Base-by-base conservation (phyloP, 73 alveolate species). In the Stentor coeruleus region DNA sequence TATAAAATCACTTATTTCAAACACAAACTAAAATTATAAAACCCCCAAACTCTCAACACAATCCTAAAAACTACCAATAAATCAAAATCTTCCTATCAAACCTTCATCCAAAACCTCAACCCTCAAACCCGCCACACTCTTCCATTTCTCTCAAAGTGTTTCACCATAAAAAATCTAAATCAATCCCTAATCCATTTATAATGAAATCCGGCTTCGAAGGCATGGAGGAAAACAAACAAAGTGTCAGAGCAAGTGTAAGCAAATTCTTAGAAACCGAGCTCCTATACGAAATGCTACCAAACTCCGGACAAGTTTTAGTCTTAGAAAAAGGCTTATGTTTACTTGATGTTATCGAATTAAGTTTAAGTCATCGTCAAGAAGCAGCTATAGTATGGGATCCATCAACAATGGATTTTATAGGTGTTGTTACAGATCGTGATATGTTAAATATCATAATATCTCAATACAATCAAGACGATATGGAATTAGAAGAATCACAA, bases 391-490 rank as follows among this genome's bases (percentile, higher is more conserved):
- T 66, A 26, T 66, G 79, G 37, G 79, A 66, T 33, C 79, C 79
- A 20, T 20, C 20, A 20, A 66, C 11, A 37, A 20, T 66, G 79
- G 37, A 66, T 2, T 66, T 66, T 40, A 31, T 66, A 20, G 79
- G 79, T 28, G 79, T 66, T 26, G 79, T 66, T 37, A 66, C 79
- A 20, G 79, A 66, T 40, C 36, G 79, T 26, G 79, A 66, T 33
- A 20, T 66, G 37, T 66, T 66, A 66, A 31, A 66, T 11, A 66
- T 66, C 36, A 66, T 66, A 1, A 66, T 66, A 14, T 66, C 79
- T 33, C 79, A 66, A 66, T 66, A 66, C 79, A 66, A 31, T 33
- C 40, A 66, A 66, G 79, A 66, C 79, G 79, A 66, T 33, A 66
- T 66, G 79, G 79, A 66, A 31, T 40, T 66, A 20, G 79, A 66